A percentile compares a stretch with the other conserved stretches of the same genome.
phyloP scores from a whole-genome alignment of 2,329 filamentous ascomycete genomes.

The Aspergillus sp. region DNA sequence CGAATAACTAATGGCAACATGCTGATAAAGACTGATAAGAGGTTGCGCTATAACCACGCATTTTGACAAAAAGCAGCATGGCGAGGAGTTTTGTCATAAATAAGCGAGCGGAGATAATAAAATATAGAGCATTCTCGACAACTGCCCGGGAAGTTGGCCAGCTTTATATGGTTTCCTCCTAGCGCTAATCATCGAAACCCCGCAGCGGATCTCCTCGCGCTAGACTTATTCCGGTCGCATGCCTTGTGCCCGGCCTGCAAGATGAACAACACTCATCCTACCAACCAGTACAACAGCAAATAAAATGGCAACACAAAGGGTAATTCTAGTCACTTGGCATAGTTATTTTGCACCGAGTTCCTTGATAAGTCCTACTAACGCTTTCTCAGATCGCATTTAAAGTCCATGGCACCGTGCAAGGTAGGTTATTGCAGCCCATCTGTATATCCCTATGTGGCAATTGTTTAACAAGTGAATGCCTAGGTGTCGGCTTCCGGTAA shows the following conservation, averaged over 20 bases:
- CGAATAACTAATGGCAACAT: not conserved
- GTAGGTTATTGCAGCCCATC: conserved; percentile 38
- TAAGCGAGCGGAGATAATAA: too few species aligned
- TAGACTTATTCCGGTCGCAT: not conserved
- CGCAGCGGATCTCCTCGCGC: not conserved
- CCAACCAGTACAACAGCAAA: not conserved
- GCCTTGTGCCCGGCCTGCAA: not conserved
- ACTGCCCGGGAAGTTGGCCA: not conserved
- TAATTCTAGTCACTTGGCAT: not conserved
- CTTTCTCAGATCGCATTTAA: conserved; percentile 37
- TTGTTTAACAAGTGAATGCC: not conserved
- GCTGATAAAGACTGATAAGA: too few species aligned
- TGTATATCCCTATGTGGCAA: not conserved
- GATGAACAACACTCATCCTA: not conserved
- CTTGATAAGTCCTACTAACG: not conserved
- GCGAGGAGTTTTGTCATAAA: too few species aligned
- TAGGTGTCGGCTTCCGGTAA: conserved; percentile 38
- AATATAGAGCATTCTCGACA: too few species aligned
- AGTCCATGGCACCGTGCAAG: conserved; percentile 70
- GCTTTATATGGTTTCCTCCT: not conserved
- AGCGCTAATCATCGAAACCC: not conserved
- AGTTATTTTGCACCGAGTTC: too few species aligned
- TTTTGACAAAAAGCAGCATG: too few species aligned
- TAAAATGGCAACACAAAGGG: conserved; percentile 24
- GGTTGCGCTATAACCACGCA: too few species aligned